Base-by-base conservation (phyloP, 1,284 basidiomycete species). In the Neolentinus lepideus region DNA sequence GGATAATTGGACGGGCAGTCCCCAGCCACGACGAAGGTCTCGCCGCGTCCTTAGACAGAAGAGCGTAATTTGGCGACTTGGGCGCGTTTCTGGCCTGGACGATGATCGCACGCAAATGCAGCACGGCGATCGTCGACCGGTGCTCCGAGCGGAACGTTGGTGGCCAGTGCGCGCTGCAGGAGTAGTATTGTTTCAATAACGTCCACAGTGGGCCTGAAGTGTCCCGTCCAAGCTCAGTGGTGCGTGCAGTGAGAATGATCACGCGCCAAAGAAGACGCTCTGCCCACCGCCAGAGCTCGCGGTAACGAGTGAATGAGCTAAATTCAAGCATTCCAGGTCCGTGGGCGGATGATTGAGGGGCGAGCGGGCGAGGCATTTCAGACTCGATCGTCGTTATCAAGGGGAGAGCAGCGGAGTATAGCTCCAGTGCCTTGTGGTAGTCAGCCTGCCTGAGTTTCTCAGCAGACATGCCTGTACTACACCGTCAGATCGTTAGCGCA, bases 201-300 rank as follows among this genome's bases (percentile, higher is more conserved):
- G 75, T 75, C 78, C 83, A 88, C 29, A 79, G 64, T 62, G 66
- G 66, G 8, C 69, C 65, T 16, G 73, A 66, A 38, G 77, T 62
- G 53, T 60, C 56, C 27, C 60, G 56, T 29, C 67, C 64, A 21
- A 72, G 57, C 48, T 76, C 73, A 60, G 66, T 77, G 3, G 70
- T 75, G 22, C 69, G 79, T 0, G 85, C 72, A 26, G 79, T 76
- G 0, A 89, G 67, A 1, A 83, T 70, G 55, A 86, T 76, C 2
- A 80, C 80, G 16, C 89, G 77, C 73, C 86, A 86, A n/a, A 90
- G 69, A 25, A 88, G 71, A 29, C 81, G 75, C 63, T 92, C 89
- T 2, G 77, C 75, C 89, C 89, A 92, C 56, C 88, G 75, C 89
- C 89, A 92, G 8, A 90, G 74, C 60, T 92, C 89, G 24, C 83